Percentiles rank a stretch among this genome's conserved stretches.
Evolutionary conservation across 192 early-diverging fungal species (phyloP).

Genomic region (Backusella westeae): DNA sequence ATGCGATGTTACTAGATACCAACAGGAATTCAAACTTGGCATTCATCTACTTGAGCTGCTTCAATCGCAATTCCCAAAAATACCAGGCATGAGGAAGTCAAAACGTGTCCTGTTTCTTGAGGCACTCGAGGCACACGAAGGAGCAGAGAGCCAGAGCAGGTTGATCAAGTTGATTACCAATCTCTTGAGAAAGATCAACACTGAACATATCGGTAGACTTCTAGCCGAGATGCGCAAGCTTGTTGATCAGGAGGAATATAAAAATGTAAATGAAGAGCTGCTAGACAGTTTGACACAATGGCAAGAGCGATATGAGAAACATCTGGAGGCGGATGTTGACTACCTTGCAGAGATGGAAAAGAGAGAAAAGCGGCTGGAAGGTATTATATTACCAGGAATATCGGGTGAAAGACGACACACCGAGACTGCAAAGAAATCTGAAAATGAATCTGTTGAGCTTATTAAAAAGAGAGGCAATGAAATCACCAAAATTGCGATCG

Average conservation of each 20-base stretch:
- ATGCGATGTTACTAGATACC: constrained; percentile 49
- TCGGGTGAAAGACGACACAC: constrained; percentile 38
- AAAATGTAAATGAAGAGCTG: not conserved
- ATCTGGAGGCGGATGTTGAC: not conserved
- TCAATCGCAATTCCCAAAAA: constrained; percentile 53
- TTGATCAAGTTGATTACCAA: constrained; percentile 32
- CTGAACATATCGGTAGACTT: constrained; percentile 9
- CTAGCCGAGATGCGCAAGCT: constrained; percentile 6
- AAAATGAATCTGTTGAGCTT: constrained; percentile 36
- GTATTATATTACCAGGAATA: constrained; percentile 31
- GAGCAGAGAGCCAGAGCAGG: constrained; percentile 6
- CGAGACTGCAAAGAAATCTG: constrained; percentile 38
- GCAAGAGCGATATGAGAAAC: not conserved
- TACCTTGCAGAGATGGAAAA: not conserved
- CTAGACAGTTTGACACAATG: not conserved
- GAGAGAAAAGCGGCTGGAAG: constrained; percentile 24
- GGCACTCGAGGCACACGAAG: constrained; percentile 45
- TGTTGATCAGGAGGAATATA: not conserved
- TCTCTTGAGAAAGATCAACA: constrained; percentile 35
- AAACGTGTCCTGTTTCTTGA: constrained; percentile 67
- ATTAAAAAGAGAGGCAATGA: constrained; percentile 39
- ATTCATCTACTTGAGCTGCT: constrained; percentile 58
- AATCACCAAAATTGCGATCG: constrained; percentile 34
- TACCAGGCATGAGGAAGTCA: constrained; percentile 47
- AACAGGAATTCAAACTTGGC: constrained; percentile 55